A percentile compares a stretch with the other conserved stretches of the same genome.
These are phyloP conservation scores for Cylindrodendrum hubeiense DNA, from an alignment of 2,329 filamentous ascomycete genomes.

Conservation along the genomic window DNA sequence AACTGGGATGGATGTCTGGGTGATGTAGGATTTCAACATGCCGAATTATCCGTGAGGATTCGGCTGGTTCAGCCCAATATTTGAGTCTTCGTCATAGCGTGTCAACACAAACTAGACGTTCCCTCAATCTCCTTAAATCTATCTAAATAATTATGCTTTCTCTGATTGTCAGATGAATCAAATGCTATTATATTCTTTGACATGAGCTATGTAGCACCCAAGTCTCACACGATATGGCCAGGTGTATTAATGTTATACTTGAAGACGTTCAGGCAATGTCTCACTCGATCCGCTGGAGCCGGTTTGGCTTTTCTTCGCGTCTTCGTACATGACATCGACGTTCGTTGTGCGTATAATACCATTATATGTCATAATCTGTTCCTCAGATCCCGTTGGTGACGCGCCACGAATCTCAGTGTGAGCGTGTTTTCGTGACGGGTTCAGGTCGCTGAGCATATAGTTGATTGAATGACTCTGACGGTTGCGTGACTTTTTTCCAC, in stretches of 20 bases:
- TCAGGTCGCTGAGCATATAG: constrained; percentile 40
- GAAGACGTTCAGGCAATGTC: not conserved
- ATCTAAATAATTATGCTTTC: no score
- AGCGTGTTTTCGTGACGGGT: constrained; percentile 27
- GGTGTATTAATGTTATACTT: not conserved
- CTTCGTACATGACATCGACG: constrained; percentile 40
- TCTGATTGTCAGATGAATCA: no score
- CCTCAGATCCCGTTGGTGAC: constrained; percentile 51
- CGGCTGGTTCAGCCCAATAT: no score
- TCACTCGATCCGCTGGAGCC: constrained; percentile 4
- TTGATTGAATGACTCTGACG: constrained; percentile 30
- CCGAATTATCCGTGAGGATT: no score
- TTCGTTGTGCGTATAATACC: constrained; percentile 54
- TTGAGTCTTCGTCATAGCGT: no score
- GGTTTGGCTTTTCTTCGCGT: not conserved
- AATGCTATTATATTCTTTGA: no score
- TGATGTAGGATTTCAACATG: no score
- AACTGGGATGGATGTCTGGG: no score
- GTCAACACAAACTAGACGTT: no score
- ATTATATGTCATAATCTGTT: constrained; percentile 56
- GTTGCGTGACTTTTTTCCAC: constrained; percentile 17
- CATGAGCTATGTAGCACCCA: no score
- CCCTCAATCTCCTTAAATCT: no score
- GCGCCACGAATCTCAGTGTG: constrained; percentile 52
- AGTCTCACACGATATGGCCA: not conserved